Conservation (phyloP, 306 rosid species). For the Oxytropis ochrocephala region DNA sequence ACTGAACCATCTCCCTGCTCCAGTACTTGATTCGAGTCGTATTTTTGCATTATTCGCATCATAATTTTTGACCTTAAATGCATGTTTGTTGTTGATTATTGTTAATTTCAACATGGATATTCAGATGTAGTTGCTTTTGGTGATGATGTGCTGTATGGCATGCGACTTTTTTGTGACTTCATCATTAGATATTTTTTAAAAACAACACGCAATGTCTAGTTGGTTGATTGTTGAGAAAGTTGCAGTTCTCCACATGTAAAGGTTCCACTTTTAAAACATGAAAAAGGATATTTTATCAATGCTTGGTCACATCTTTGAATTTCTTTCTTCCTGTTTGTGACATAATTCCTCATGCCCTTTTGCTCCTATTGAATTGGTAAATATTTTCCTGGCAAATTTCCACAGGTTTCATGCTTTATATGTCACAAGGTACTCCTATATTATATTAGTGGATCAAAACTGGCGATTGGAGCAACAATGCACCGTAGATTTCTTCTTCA, state of each 20-base stretch:
- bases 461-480: constrained; percentile 28
- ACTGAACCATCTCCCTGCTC: no score
- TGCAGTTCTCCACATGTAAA: background rate
- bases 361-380: background rate
- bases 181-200: background rate
- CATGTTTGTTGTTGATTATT: background rate
- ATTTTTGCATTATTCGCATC: background rate
- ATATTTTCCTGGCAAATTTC: background rate
- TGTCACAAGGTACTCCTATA: background rate
- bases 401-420: constrained; percentile 13
- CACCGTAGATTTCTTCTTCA: constrained; percentile 22
- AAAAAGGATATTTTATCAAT: background rate
- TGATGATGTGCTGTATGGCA: background rate
- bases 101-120: background rate
- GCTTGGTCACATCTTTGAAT: background rate
- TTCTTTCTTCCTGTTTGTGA: background rate
- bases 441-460: constrained; percentile 8
- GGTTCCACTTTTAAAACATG: background rate
- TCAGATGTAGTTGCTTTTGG: background rate
- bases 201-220: background rate
- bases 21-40: no score
- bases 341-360: background rate
- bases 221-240: background rate
- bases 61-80: background rate
- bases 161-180: background rate